A percentile compares a stretch with the other conserved stretches of the same genome.
Evolutionary conservation across 2,329 filamentous ascomycete species (phyloP).

Genomic region (Calonectria multiphialidica): DNA sequence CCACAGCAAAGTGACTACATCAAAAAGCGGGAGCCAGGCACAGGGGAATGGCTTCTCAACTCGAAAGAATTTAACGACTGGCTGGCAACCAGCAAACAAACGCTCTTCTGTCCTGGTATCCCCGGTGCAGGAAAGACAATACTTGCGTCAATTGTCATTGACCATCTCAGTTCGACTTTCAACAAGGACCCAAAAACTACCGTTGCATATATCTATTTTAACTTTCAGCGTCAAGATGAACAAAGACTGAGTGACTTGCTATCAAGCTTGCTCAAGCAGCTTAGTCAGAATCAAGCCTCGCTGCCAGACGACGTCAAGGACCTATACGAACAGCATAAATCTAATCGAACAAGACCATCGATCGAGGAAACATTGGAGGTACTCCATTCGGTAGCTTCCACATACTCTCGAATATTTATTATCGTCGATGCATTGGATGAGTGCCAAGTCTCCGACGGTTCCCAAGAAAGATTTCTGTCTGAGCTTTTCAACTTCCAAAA

Average conservation of each 20-base stretch:
- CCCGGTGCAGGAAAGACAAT: slow-evolving; percentile 22
- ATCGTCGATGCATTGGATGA: neutral
- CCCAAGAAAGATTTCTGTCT: neutral
- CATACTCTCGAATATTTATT: neutral
- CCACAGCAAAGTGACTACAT: slow-evolving; percentile 53
- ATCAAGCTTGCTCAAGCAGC: neutral
- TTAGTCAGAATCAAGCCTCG: neutral
- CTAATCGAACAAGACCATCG: neutral
- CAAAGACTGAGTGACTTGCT: neutral
- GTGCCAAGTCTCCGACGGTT: neutral
- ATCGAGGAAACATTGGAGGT: neutral
- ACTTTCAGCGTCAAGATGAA: neutral
- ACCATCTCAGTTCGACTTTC: neutral
- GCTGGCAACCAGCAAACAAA: slow-evolving; percentile 38
- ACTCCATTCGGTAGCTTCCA: too few relatives aligned
- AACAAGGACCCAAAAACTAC: neutral
- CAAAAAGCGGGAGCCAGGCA: slow-evolving; percentile 47
- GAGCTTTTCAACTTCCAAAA: neutral
- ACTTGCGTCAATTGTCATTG: neutral
- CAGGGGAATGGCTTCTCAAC: slow-evolving; percentile 57
- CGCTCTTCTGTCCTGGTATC: slow-evolving; percentile 54
- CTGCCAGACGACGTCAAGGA: neutral
- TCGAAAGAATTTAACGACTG: slow-evolving; percentile 47
- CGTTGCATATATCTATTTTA: neutral
- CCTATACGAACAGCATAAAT: neutral